Conservation (phyloP, 179 eudicot genomes). For the Actinidia polygama region DNA sequence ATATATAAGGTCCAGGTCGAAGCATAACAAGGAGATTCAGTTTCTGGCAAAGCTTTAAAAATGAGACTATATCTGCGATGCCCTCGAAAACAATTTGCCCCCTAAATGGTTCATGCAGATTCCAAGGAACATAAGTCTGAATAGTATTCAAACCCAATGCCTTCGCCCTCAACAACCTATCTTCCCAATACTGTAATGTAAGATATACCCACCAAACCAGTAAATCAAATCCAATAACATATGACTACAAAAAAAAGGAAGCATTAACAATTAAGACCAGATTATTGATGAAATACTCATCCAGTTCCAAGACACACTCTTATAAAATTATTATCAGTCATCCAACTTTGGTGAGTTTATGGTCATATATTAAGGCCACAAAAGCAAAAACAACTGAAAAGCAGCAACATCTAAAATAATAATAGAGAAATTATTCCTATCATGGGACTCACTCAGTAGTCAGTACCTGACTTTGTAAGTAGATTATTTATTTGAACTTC, state of each 20-base stretch:
- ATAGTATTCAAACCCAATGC: constrained; percentile 94
- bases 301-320: too few species aligned
- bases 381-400: too few species aligned
- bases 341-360: too few species aligned
- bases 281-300: too few species aligned
- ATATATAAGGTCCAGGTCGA: constrained; percentile 95
- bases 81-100: constrained; percentile 77
- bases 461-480: too few species aligned
- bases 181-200: constrained; percentile 86
- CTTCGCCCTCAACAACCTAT: constrained; percentile 85
- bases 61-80: constrained; percentile 76
- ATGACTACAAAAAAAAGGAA: too few species aligned
- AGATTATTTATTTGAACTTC: too few species aligned
- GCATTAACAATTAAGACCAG: too few species aligned
- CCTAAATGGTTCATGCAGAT: constrained; percentile 82
- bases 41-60: constrained; percentile 77
- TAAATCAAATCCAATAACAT: not conserved
- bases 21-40: constrained; percentile 86
- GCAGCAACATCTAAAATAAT: too few species aligned
- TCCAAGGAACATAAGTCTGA: constrained; percentile 98
- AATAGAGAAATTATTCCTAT: too few species aligned
- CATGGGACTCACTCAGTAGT: too few species aligned
- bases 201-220: constrained; percentile 8
- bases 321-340: not conserved
- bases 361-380: too few species aligned